Evolutionary conservation across 2,329 filamentous ascomycete species (phyloP).

Genomic region (Diaporthe sp.): DNA sequence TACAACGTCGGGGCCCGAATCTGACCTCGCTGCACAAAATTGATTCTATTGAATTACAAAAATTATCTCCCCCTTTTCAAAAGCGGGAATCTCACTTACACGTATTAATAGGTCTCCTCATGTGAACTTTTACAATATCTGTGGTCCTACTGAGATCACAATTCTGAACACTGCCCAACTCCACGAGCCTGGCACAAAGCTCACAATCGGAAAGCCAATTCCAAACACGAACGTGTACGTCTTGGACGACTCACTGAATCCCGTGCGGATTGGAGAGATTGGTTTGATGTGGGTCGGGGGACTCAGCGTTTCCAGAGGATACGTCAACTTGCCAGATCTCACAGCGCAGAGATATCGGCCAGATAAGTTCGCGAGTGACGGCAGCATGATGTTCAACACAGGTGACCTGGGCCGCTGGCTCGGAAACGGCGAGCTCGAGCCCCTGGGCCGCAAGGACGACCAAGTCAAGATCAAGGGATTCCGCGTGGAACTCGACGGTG

Average conservation of each 20-base stretch:
- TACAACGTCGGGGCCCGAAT: background rate
- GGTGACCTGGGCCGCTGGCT: constrained; percentile 70
- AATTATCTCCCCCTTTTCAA: too few relatives aligned
- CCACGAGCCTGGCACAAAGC: constrained; percentile 57
- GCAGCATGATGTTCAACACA: constrained; percentile 70
- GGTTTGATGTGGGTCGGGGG: constrained; percentile 71
- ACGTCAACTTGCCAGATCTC: constrained; percentile 64
- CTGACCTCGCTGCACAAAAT: too few relatives aligned
- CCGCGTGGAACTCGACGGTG: constrained; percentile 71
- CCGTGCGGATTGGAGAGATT: constrained; percentile 59
- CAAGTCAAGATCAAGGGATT: constrained; percentile 75
- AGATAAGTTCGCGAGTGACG: constrained; percentile 65
- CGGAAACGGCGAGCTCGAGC: constrained; percentile 64
- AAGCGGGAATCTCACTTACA: background rate
- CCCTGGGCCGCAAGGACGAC: constrained; percentile 69
- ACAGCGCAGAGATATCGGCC: constrained; percentile 62
- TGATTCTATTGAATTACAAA: background rate
- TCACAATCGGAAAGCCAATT: constrained; percentile 68
- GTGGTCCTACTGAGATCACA: constrained; percentile 71
- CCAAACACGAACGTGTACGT: constrained; percentile 70
- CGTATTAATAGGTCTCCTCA: constrained; percentile 48
- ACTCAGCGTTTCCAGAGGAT: constrained; percentile 66
- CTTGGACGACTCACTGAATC: constrained; percentile 59
- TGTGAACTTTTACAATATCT: constrained; percentile 67
- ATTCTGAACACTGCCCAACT: constrained; percentile 70